Percentiles rank a stretch among this genome's conserved stretches.
phyloP scores from a whole-genome alignment of 2,329 filamentous ascomycete genomes.

The Xylariaceae sp. region DNA sequence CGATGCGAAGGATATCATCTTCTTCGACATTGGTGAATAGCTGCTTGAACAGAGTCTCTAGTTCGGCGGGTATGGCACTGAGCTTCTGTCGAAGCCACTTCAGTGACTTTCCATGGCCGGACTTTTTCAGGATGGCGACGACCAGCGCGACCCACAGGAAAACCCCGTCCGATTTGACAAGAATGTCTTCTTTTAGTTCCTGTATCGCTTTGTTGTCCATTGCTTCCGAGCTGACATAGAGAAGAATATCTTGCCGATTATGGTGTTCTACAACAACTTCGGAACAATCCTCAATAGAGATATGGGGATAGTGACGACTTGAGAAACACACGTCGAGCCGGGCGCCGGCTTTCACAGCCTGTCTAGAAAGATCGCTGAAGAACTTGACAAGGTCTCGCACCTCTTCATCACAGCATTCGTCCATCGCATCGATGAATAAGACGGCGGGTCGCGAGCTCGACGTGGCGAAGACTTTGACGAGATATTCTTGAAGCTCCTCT shows the following conservation, averaged over 20 bases:
- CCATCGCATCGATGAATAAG: neutral
- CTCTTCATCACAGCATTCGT: neutral
- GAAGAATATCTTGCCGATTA: neutral
- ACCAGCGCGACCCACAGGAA: slow-evolving; percentile 1
- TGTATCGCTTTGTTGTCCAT: neutral
- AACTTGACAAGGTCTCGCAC: neutral
- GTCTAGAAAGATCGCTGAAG: neutral
- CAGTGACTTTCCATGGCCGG: neutral
- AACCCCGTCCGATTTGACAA: neutral
- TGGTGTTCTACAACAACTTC: neutral
- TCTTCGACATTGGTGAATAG: neutral
- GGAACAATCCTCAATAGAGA: neutral
- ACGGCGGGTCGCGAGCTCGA: neutral
- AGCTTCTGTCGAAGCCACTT: neutral
- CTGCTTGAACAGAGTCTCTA: neutral
- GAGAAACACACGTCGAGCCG: neutral
- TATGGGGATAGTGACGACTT: neutral
- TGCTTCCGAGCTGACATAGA: too few relatives aligned
- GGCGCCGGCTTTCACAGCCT: neutral
- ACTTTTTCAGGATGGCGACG: neutral
- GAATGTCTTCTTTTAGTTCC: neutral
- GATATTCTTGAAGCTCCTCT: neutral
- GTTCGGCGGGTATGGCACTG: neutral
- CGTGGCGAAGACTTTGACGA: neutral
- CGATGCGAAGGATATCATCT: neutral